Evolutionary conservation across 345 rosid species (phyloP).

Genomic region (Citrus inodora): DNA sequence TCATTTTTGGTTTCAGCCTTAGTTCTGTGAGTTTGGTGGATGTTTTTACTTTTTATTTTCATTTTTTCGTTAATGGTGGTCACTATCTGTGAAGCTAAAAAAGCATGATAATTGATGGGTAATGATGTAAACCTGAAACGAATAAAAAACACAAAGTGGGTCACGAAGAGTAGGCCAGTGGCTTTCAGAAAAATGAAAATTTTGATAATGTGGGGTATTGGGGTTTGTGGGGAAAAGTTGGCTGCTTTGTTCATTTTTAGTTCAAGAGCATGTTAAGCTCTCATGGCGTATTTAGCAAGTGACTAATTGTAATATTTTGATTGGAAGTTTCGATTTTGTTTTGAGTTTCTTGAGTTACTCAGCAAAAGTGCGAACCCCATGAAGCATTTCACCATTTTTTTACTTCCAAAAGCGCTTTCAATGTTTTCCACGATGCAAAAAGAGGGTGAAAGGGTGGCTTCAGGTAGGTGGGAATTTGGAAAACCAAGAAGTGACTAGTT

Average conservation of each 20-base stretch:
- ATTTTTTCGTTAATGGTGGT: neutral
- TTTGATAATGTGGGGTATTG: neutral
- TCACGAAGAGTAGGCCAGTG: constrained; percentile 12
- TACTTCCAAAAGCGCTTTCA: constrained; percentile 5
- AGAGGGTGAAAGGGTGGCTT: constrained; percentile 4
- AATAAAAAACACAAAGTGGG: constrained; percentile 12
- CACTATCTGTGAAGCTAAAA: neutral
- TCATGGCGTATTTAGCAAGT: neutral
- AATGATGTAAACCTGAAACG: constrained; percentile 10
- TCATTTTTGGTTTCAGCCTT: neutral
- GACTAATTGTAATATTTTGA: neutral
- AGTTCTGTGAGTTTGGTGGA: neutral
- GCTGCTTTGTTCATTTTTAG: neutral
- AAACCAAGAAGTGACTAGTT: neutral
- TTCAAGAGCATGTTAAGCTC: neutral
- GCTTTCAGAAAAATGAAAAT: neutral
- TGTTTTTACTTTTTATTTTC: too few relatives aligned
- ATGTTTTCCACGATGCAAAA: neutral
- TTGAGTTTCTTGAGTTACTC: neutral
- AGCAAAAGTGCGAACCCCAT: constrained; percentile 3
- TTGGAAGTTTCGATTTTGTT: neutral
- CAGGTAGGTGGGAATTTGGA: constrained; percentile 20
- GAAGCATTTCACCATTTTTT: neutral
- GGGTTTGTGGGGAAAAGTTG: neutral
- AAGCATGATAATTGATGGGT: neutral